These are phyloP conservation scores for Chloromonas sp. DNA, from an alignment of 163 green algal species.

Conservation along the genomic window DNA sequence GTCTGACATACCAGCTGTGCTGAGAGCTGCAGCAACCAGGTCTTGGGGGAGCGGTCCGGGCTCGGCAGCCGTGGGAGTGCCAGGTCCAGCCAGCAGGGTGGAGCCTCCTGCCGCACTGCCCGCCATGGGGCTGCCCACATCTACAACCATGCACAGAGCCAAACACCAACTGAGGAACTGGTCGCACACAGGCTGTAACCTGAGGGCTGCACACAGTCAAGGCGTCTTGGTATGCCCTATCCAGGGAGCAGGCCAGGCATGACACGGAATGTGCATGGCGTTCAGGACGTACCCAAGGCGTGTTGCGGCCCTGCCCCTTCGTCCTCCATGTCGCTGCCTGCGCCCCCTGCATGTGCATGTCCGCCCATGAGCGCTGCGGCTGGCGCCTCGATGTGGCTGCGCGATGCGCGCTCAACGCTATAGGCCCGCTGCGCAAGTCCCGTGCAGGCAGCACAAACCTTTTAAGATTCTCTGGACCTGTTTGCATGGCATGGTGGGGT, in stretches of 20 bases:
- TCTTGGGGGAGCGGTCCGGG: too few relatives aligned
- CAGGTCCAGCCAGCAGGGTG: not conserved
- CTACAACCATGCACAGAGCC: not conserved
- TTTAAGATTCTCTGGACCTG: not conserved
- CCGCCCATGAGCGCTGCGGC: too few relatives aligned
- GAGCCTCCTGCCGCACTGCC: not conserved
- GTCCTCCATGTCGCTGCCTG: not conserved
- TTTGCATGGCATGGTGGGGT: too few relatives aligned
- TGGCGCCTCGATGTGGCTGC: not conserved
- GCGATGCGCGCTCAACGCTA: not conserved
- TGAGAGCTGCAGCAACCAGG: too few relatives aligned
- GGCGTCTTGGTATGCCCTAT: too few relatives aligned
- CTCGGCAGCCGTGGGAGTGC: not conserved
- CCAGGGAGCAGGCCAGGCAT: too few relatives aligned
- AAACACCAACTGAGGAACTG: not conserved
- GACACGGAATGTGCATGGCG: too few relatives aligned
- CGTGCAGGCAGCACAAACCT: not conserved
- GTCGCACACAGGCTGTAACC: too few relatives aligned
- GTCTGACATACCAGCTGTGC: too few relatives aligned
- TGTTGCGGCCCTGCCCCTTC: not conserved
- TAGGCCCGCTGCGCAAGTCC: not conserved
- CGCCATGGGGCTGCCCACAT: not conserved
- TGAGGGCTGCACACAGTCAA: too few relatives aligned
- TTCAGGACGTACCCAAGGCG: not conserved
- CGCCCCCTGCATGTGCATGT: not conserved